Conservation (phyloP, 192 early-diverging fungal species). For the Coemansia sp. region DNA sequence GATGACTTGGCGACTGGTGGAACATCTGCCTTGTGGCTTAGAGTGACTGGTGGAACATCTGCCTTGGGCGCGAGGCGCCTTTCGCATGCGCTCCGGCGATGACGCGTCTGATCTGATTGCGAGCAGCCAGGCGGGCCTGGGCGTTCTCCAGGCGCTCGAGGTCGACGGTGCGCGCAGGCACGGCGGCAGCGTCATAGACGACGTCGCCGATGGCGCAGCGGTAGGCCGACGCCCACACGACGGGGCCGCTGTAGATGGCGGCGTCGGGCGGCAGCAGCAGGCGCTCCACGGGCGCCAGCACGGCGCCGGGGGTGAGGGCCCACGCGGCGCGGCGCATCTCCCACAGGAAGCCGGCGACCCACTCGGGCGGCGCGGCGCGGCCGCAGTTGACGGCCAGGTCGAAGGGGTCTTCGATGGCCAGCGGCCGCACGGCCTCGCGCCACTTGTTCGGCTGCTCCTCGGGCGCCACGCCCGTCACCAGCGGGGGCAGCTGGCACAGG, state of each 20-base stretch:
- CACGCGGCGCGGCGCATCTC: conserved; percentile 47
- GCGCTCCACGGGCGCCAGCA: not conserved
- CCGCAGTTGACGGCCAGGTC: conserved; percentile 27
- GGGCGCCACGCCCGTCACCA: not conserved
- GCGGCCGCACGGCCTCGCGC: conserved; percentile 11
- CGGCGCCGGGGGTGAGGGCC: not conserved
- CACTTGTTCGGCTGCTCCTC: conserved; percentile 13
- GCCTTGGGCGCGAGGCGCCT: too few species aligned
- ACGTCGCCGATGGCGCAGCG: not conserved
- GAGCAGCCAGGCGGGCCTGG: not conserved
- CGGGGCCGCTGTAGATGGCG: conserved; percentile 4
- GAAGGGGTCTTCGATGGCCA: conserved; percentile 45
- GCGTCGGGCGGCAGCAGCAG: conserved; percentile 15
- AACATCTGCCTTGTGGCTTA: not conserved
- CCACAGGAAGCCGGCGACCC: conserved; percentile 41
- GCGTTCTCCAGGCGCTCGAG: not conserved
- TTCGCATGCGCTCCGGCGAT: too few species aligned
- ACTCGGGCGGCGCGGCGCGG: conserved; percentile 31
- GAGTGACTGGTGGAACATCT: not conserved
- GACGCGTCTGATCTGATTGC: not conserved
- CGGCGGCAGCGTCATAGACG: not conserved
- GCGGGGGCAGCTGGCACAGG: conserved; percentile 13
- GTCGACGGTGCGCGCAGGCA: conserved; percentile 1
- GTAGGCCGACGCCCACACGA: conserved; percentile 24
- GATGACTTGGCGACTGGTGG: too few species aligned